These are phyloP conservation scores for Cryptococcus depauperatus DNA, from an alignment of 1,284 basidiomycete species.

Conservation along the genomic window DNA sequence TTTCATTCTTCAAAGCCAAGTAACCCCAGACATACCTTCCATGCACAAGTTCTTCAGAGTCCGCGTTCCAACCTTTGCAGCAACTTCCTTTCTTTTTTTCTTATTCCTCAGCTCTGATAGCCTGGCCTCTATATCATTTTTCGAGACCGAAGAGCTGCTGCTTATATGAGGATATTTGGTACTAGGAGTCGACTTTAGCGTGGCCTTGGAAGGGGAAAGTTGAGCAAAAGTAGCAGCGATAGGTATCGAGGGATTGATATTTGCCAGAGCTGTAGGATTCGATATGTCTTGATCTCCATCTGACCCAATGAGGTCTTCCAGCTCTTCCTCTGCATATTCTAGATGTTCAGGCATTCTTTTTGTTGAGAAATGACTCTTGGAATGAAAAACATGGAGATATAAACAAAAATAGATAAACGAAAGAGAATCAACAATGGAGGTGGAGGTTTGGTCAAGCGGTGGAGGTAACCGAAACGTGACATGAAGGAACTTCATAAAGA, in stretches of 20 bases:
- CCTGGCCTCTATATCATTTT: slow-evolving; percentile 7
- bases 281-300: slow-evolving; percentile 12
- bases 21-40: slow-evolving; percentile 9
- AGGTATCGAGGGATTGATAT: slow-evolving; percentile 1
- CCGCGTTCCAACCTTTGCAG: slow-evolving; percentile 7
- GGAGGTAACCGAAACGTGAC: too few species aligned
- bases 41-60: slow-evolving; percentile 13
- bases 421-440: neutral
- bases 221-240: neutral
- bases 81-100: slow-evolving; percentile 4
- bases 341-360: slow-evolving; percentile 2
- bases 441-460: neutral
- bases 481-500: too few species aligned
- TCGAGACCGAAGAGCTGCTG: neutral
- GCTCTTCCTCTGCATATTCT: slow-evolving; percentile 25
- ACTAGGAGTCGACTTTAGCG: too few species aligned
- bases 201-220: too few species aligned
- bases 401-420: neutral
- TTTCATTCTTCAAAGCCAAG: neutral
- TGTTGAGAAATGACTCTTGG: too few species aligned
- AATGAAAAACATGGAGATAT: too few species aligned
- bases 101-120: slow-evolving; percentile 14
- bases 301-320: slow-evolving; percentile 28
- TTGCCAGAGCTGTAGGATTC: neutral
- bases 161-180: slow-evolving; percentile 2